A percentile compares a stretch with the other conserved stretches of the same genome.
Evolutionary conservation across 108 stramenopile species (phyloP).

Genomic region (Pseudonitzschia pungens): DNA sequence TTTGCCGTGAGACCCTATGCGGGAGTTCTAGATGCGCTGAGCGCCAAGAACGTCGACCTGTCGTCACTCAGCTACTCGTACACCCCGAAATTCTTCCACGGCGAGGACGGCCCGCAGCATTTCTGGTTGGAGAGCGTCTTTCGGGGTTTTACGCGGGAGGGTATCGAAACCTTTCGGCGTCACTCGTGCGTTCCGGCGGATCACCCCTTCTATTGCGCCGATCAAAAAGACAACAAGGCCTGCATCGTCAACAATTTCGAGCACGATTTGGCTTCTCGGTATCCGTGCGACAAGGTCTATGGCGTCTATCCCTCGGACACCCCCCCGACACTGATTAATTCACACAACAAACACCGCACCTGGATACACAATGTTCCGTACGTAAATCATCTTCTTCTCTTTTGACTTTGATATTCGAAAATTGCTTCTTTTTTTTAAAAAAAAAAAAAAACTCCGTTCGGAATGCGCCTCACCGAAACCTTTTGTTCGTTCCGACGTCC

Average conservation of each 20-base stretch:
- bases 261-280: neutral
- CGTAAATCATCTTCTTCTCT: too few species aligned
- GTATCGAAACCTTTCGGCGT: neutral
- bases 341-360: neutral
- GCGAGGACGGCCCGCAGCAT: conserved; percentile 2
- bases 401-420: too few species aligned
- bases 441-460: neutral
- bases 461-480: neutral
- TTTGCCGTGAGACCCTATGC: conserved; percentile 19
- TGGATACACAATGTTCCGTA: neutral
- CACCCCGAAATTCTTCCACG: neutral
- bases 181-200: conserved; percentile 7
- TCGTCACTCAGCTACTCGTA: conserved; percentile 3
- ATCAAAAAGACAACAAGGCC: neutral
- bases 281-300: conserved; percentile 1
- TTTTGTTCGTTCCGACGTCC: neutral
- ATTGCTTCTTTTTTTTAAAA: too few species aligned
- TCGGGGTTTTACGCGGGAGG: conserved; percentile 5
- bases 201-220: conserved; percentile 4
- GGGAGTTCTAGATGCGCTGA: conserved; percentile 15
- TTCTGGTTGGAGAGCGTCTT: conserved; percentile 20
- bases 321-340: neutral
- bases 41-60: conserved; percentile 4
- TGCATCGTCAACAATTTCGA: conserved; percentile 21
- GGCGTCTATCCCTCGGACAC: conserved; percentile 9